Conservation (phyloP, 148 eudicot genomes). For the Polygonum aviculare region DNA sequence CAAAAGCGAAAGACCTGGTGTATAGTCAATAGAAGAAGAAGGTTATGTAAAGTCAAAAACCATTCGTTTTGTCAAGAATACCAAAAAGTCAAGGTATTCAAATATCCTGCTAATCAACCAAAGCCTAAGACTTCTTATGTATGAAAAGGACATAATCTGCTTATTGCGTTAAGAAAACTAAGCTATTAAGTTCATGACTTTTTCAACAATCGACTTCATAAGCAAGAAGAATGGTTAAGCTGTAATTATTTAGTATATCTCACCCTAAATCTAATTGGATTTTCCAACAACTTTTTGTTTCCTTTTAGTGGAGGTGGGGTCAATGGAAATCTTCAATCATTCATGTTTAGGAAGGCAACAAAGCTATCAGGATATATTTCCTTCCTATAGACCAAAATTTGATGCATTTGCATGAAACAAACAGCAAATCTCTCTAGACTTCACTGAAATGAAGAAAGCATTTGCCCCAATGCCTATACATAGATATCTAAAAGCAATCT, state of each 20-base stretch:
- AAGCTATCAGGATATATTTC: neutral
- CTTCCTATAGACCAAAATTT: neutral
- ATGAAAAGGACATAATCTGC: neutral
- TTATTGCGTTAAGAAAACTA: neutral
- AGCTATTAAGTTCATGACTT: neutral
- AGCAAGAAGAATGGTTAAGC: neutral
- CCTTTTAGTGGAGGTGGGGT: neutral
- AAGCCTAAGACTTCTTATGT: neutral
- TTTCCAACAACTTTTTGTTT: neutral
- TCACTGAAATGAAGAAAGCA: neutral
- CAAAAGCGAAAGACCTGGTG: neutral
- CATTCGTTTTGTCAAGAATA: neutral
- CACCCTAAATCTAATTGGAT: neutral
- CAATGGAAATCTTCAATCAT: neutral
- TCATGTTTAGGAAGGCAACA: neutral
- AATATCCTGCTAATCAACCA: neutral
- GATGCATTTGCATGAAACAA: neutral
- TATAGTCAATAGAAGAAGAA: neutral
- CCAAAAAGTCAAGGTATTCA: neutral
- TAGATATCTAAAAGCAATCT: neutral
- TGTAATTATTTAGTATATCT: neutral
- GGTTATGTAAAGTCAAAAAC: neutral
- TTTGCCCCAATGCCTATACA: neutral
- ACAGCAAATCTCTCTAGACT: neutral
- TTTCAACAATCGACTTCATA: neutral